Percentiles rank a stretch among this genome's conserved stretches.
Evolutionary conservation across 495 filamentous ascomycete genomes (phyloP).

Genomic region (Pyrenula aspistea): DNA sequence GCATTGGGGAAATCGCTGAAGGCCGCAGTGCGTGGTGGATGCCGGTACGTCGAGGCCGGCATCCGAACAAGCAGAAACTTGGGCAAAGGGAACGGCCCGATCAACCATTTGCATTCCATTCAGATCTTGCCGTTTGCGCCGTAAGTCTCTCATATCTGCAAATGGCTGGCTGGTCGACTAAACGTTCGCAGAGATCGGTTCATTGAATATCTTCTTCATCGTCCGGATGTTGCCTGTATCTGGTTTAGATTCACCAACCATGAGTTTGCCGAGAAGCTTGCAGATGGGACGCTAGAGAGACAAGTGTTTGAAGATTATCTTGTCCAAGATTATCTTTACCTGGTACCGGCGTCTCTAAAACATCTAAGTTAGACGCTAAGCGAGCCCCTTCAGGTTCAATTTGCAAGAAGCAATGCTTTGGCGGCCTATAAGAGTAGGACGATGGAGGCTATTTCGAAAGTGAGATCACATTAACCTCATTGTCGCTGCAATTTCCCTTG

Average conservation of each 20-base stretch:
- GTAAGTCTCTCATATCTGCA: slow-evolving; percentile 34
- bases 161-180: not conserved
- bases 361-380: not conserved
- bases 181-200: slow-evolving; percentile 52
- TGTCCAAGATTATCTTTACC: slow-evolving; percentile 79
- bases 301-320: slow-evolving; percentile 76
- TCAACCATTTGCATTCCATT: slow-evolving; percentile 88
- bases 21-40: slow-evolving; percentile 55
- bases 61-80: slow-evolving; percentile 65
- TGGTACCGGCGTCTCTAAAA: slow-evolving; percentile 36
- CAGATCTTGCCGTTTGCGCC: slow-evolving; percentile 70
- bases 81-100: slow-evolving; percentile 73
- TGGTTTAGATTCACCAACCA: slow-evolving; percentile 72
- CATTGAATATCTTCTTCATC: slow-evolving; percentile 69
- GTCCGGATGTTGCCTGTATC: slow-evolving; percentile 53
- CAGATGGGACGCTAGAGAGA: slow-evolving; percentile 55
- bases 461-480: slow-evolving; percentile 17
- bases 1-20: slow-evolving; percentile 50
- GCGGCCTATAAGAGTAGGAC: slow-evolving; percentile 68
- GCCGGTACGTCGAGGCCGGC: slow-evolving; percentile 71
- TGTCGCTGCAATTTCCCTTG: too few species aligned
- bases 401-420: slow-evolving; percentile 71
- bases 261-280: slow-evolving; percentile 66
- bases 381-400: slow-evolving; percentile 52
- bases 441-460: slow-evolving; percentile 59